Conservation (phyloP, 345 rosid species). For the Bruguiera gymnorhiza region DNA sequence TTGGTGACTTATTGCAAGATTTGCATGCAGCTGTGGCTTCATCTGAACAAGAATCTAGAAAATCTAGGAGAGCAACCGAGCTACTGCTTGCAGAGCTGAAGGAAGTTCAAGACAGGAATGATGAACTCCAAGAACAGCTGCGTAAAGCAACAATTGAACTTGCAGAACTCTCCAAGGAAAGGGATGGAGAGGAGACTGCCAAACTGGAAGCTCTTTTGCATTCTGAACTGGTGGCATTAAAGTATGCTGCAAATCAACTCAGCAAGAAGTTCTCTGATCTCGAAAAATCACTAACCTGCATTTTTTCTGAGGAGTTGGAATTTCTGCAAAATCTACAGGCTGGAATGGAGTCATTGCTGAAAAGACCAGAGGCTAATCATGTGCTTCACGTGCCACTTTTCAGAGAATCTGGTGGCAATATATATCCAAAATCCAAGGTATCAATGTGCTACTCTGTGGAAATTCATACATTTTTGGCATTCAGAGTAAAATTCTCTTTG, state of each 20-base stretch:
- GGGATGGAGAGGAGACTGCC: conserved; percentile 59
- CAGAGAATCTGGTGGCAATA: conserved; percentile 22
- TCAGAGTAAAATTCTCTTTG: conserved; percentile 1
- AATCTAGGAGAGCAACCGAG: conserved; percentile 87
- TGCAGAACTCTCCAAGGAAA: conserved; percentile 45
- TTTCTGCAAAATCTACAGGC: conserved; percentile 58
- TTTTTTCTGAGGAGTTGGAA: conserved; percentile 55
- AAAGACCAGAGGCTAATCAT: conserved; percentile 33
- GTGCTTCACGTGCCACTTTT: conserved; percentile 35
- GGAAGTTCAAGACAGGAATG: conserved; percentile 95
- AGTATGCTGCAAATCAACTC: conserved; percentile 47
- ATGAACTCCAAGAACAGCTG: conserved; percentile 72
- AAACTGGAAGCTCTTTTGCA: conserved; percentile 53
- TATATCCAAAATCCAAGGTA: conserved; percentile 47
- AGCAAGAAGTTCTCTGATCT: conserved; percentile 44
- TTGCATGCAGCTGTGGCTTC: conserved; percentile 53
- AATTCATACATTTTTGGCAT: neutral
- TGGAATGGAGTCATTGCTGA: conserved; percentile 43
- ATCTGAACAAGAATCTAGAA: conserved; percentile 65
- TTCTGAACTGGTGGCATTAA: conserved; percentile 44
- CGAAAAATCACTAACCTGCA: conserved; percentile 38
- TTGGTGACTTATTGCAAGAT: conserved; percentile 48
- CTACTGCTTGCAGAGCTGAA: conserved; percentile 81
- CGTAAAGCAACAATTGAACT: conserved; percentile 46
- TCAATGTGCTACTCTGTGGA: conserved; percentile 3